Base-by-base conservation (phyloP, 1,139 yeast species). In the Blastobotrys aristatus region DNA sequence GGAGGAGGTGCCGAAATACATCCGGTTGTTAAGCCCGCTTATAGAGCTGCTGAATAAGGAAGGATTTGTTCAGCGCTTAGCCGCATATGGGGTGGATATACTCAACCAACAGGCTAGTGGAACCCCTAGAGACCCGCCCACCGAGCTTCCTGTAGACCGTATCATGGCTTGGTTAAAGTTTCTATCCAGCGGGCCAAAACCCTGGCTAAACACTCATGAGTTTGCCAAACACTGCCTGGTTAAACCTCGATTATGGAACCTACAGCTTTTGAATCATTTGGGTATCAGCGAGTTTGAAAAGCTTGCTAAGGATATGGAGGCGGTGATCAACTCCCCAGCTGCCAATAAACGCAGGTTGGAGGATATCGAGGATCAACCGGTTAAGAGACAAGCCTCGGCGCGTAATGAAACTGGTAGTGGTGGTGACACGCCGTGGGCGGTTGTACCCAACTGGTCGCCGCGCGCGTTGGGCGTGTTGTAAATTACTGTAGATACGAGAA, bases 401-500 rank as follows among this genome's bases (percentile, higher is more conserved):
- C n/a, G n/a, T n/a, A n/a, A n/a, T n/a, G n/a, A n/a, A n/a, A n/a
- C n/a, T n/a, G n/a, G n/a, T n/a, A n/a, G n/a, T n/a, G n/a, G n/a
- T n/a, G n/a, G n/a, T n/a, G n/a, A n/a, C n/a, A n/a, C n/a, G n/a
- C n/a, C 24, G 5, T 48, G 51, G 51, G 24, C 37, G 4, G 31
- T 38, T 2, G 46, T 45, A 6, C 13, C 42, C 6, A 43, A 51
- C 34, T 58, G 62, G 62, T 35, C 52, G 16, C 54, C 60, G 3
- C 55, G 61, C 3, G 56, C 61, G 1, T 51, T 58, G 34, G 62
- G 62, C n/a, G 53, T 52, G 14, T 39, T 58, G 33, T 57, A 52
- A 46, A 4, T 30, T 18, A 30, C 4, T 33, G n/a, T n/a, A 34
- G 6, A 34, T 16, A 34, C 6, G 7, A 14, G 21, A 24, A 37